Base-by-base conservation (phyloP, 1,284 basidiomycete genomes). In the Ceratobasidium sp. region DNA sequence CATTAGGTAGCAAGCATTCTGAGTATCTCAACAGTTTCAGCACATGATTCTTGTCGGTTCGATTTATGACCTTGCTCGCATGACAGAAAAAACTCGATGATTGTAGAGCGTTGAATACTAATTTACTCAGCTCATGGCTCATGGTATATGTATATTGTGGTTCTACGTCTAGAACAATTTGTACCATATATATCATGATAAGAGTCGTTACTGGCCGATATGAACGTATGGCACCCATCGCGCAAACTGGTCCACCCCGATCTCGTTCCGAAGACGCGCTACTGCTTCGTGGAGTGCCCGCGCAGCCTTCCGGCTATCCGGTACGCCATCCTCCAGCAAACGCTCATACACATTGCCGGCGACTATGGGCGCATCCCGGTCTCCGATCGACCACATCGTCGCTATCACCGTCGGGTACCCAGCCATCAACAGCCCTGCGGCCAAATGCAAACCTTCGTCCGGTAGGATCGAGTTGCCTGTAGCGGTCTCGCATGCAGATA, bases 381-480 rank as follows among this genome's bases (percentile, higher is more conserved):
- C 63, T 7, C 15, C 5, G n/a, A 66, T 66, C n/a, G 63, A 66
- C 63, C 63, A 66, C 63, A 66, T 66, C 39, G 42, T 66, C 13
- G 39, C 63, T 18, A 66, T 44, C 18, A 66, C 63, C 33, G 63
- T 66, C 28, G 63, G 63, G 23, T 66, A 80, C 5, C 79, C 78
- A 9, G 77, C 56, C 55, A 80, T 79, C 10, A 80, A 42, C 78
- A 80, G 55, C 2, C 78, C 55, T 7, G 64, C 44, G 0, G 78
- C 70, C 39, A 80, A 42, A 51, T 80, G 72, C 18, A 80, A 61
- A 18, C 60, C 42, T 46, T 80, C 72, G 42, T 80, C 80, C 20
- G 78, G 67, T 40, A 77, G 73, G 6, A 67, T 61, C 40, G 46
- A 23, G 44, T 80, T 79, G n/a, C 78, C 75, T 12, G 51, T 61